These are phyloP conservation scores for Pestalotiopsis sp. DNA, from an alignment of 2,329 filamentous ascomycete genomes.

Conservation along the genomic window DNA sequence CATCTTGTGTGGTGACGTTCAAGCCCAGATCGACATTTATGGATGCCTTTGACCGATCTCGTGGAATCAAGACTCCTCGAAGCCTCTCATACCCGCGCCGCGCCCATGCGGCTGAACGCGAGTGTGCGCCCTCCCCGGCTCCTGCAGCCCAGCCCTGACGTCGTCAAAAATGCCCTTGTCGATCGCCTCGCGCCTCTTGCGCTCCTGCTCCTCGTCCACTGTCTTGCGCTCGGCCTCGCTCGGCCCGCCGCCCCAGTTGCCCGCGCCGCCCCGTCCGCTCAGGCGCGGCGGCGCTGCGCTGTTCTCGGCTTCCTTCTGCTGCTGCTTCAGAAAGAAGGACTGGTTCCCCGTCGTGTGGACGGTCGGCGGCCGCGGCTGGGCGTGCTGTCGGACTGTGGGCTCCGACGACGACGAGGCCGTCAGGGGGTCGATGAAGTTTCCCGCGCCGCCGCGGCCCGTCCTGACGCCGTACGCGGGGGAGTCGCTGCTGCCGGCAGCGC, in stretches of 20 bases:
- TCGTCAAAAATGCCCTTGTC: slow-evolving; percentile 30
- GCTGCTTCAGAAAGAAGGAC: background rate
- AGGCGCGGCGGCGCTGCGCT: background rate
- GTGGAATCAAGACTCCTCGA: background rate
- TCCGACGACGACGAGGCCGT: slow-evolving; percentile 21
- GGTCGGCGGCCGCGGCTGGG: background rate
- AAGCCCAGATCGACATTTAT: no score
- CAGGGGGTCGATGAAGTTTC: slow-evolving; percentile 55
- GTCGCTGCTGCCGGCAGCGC: background rate
- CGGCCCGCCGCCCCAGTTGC: slow-evolving; percentile 46
- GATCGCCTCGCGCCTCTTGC: slow-evolving; percentile 27
- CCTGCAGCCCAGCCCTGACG: slow-evolving; percentile 28
- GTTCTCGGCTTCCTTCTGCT: background rate
- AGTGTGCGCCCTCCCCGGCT: slow-evolving; percentile 25
- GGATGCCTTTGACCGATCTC: no score
- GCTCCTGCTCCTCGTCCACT: slow-evolving; percentile 27
- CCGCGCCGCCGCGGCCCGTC: slow-evolving; percentile 62
- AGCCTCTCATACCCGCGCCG: background rate
- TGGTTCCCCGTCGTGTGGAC: slow-evolving; percentile 7
- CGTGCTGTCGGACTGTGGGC: background rate
- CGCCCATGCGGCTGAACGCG: slow-evolving; percentile 6
- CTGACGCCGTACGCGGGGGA: slow-evolving; percentile 35
- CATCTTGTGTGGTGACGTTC: no score
- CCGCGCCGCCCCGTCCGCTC: slow-evolving; percentile 58
- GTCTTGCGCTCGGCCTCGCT: slow-evolving; percentile 9